Percentiles rank a stretch among this genome's conserved stretches.
phyloP scores from a whole-genome alignment of 1,139 yeast species.

The Taphrina pruni region DNA sequence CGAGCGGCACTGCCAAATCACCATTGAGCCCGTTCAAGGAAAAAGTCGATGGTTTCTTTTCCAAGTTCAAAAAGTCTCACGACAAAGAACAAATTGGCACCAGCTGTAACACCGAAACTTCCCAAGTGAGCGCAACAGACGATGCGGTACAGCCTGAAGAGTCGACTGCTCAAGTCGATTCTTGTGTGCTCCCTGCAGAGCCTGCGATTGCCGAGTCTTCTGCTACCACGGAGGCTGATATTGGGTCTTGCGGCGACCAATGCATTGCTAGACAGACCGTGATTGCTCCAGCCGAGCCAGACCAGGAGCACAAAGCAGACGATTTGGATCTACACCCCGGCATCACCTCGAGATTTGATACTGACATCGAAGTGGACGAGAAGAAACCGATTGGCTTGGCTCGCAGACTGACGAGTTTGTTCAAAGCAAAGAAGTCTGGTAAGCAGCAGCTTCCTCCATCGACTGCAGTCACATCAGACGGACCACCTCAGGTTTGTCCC shows the following conservation, averaged over 20 bases:
- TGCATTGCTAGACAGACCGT: neutral
- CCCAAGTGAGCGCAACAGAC: neutral
- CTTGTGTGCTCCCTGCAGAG: neutral
- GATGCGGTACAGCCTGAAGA: neutral
- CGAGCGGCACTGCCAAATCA: neutral
- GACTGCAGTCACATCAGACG: neutral
- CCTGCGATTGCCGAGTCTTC: neutral
- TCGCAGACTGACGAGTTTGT: slow-evolving; percentile 14
- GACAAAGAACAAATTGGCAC: neutral
- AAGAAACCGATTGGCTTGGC: slow-evolving; percentile 11
- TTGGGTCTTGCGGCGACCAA: neutral
- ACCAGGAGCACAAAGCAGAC: neutral
- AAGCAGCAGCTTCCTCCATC: slow-evolving; percentile 1
- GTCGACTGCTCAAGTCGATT: neutral
- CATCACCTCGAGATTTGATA: neutral
- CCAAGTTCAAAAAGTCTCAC: slow-evolving; percentile 2
- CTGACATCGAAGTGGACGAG: slow-evolving; percentile 5
- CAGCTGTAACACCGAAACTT: neutral
- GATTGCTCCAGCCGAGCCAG: neutral
- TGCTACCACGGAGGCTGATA: neutral
- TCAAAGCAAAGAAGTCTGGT: slow-evolving; percentile 6
- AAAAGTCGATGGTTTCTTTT: slow-evolving; percentile 34
- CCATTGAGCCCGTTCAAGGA: slow-evolving; percentile 23
- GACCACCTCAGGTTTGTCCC: slow-evolving; percentile 19
- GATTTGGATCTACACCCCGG: neutral